A percentile compares a stretch with the other conserved stretches of the same genome.
Evolutionary conservation across 352 stramenopile genomes (phyloP).

Genomic region (Halophytophthora polymorphica): DNA sequence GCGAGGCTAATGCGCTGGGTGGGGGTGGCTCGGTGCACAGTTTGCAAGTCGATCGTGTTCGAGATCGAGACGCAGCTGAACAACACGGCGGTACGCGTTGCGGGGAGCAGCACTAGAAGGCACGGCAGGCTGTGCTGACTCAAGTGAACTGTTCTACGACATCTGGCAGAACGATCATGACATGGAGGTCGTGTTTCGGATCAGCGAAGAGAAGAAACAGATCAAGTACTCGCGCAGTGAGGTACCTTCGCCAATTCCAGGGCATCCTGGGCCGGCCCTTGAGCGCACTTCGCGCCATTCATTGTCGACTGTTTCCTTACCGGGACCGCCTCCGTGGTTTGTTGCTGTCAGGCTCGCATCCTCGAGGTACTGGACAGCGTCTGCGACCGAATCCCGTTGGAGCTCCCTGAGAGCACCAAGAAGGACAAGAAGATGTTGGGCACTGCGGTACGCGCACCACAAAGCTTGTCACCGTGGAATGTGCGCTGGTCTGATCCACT

Average conservation of each 20-base stretch:
- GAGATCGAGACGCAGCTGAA: conserved; percentile 82
- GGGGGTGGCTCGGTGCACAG: conserved; percentile 16
- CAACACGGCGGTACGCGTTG: conserved; percentile 44
- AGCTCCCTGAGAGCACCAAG: conserved; percentile 32
- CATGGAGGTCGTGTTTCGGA: conserved; percentile 82
- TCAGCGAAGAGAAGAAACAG: conserved; percentile 87
- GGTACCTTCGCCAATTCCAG: conserved; percentile 13
- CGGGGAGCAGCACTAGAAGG: too few relatives aligned
- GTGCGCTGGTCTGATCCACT: background rate
- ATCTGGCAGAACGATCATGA: conserved; percentile 62
- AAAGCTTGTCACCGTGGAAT: background rate
- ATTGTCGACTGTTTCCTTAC: background rate
- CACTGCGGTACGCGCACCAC: conserved; percentile 36
- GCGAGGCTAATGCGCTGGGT: background rate
- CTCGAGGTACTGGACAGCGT: conserved; percentile 81
- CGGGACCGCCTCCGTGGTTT: background rate
- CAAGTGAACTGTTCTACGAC: background rate
- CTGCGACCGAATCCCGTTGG: conserved; percentile 49
- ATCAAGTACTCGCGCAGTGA: conserved; percentile 83
- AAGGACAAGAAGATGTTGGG: conserved; percentile 61
- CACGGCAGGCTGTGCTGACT: background rate
- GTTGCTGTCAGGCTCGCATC: conserved; percentile 52
- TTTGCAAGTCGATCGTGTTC: conserved; percentile 80
- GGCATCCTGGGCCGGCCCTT: background rate
- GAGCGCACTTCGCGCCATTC: background rate